A percentile compares a stretch with the other conserved stretches of the same genome.
Evolutionary conservation across 306 rosid genomes (phyloP).

Genomic region (Cotoneaster glaucophyllus): DNA sequence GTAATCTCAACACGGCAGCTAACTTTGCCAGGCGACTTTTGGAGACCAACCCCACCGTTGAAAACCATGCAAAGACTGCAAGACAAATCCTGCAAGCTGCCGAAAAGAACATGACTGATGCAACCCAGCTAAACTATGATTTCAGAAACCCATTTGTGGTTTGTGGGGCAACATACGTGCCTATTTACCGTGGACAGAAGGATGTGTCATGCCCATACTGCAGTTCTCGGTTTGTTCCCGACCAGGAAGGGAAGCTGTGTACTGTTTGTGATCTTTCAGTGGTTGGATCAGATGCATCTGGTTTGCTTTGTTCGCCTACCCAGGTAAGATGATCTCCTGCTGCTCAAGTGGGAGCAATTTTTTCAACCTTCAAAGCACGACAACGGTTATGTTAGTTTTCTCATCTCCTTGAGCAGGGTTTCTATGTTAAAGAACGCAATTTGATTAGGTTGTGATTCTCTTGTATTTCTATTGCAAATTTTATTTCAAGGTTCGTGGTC

Average conservation of each 20-base stretch:
- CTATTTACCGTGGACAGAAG: conserved; percentile 80
- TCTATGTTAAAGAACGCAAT: not conserved
- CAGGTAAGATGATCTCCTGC: conserved; percentile 54
- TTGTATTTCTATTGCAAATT: conserved; percentile 6
- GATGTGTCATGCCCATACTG: conserved; percentile 77
- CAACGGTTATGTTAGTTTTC: not conserved
- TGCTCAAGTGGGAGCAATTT: conserved; percentile 14
- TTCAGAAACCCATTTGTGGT: conserved; percentile 77
- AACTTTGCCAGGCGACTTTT: conserved; percentile 77
- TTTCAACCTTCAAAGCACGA: not conserved
- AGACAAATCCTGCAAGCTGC: conserved; percentile 82
- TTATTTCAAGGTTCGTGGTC: conserved; percentile 1
- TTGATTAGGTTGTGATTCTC: conserved; percentile 13
- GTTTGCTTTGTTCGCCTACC: conserved; percentile 73
- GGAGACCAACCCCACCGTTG: conserved; percentile 68
- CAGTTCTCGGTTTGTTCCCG: conserved; percentile 65
- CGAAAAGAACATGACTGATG: conserved; percentile 74
- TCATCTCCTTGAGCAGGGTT: conserved; percentile 3
- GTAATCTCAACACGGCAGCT: conserved; percentile 65
- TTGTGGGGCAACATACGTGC: conserved; percentile 80
- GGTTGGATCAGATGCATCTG: conserved; percentile 77
- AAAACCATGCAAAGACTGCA: conserved; percentile 79
- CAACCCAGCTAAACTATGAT: conserved; percentile 61
- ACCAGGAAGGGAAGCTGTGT: conserved; percentile 69
- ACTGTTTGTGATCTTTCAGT: conserved; percentile 70